Evolutionary conservation across 805 yeast genomes (phyloP).

Genomic region (Scheffersomyces coipomensis): DNA sequence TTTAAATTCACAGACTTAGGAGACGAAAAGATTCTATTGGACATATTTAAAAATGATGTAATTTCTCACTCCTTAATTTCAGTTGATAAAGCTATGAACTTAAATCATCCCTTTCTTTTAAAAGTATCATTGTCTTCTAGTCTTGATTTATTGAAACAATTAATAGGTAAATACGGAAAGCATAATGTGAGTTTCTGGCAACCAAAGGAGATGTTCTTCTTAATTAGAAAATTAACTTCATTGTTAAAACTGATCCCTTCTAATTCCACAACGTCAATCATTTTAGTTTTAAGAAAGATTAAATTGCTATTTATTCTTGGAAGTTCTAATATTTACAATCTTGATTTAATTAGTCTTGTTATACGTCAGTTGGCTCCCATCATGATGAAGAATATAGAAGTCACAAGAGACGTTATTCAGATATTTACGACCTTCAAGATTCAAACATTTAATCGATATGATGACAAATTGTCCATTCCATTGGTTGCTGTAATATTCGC

Average conservation of each 20-base stretch:
- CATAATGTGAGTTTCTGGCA: constrained; percentile 30
- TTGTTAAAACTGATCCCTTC: constrained; percentile 15
- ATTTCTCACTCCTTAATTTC: constrained; percentile 1
- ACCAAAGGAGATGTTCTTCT: constrained; percentile 30
- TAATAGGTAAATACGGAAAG: constrained; percentile 19
- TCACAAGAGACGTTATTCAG: constrained; percentile 22
- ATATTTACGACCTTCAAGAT: constrained; percentile 17
- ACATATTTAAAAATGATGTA: constrained; percentile 1
- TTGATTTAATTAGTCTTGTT: constrained; percentile 18
- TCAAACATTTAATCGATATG: constrained; percentile 3
- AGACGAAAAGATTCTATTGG: constrained; percentile 16
- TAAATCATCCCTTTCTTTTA: constrained; percentile 1
- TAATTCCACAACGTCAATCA: constrained; percentile 16
- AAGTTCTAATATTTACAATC: constrained; percentile 7
- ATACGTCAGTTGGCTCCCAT: constrained; percentile 16
- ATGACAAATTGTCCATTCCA: constrained; percentile 6
- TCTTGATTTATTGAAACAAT: constrained; percentile 19
- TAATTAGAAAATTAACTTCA: constrained; percentile 30
- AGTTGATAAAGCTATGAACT: background rate
- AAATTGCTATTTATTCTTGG: constrained; percentile 34
- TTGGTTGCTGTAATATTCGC: constrained; percentile 8
- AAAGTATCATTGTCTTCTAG: constrained; percentile 23
- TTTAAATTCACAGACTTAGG: constrained; percentile 41
- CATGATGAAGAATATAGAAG: constrained; percentile 10
- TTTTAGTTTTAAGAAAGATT: constrained; percentile 29